Evolutionary conservation across 2,329 filamentous ascomycete species (phyloP).

Genomic region (Eutypa lata): DNA sequence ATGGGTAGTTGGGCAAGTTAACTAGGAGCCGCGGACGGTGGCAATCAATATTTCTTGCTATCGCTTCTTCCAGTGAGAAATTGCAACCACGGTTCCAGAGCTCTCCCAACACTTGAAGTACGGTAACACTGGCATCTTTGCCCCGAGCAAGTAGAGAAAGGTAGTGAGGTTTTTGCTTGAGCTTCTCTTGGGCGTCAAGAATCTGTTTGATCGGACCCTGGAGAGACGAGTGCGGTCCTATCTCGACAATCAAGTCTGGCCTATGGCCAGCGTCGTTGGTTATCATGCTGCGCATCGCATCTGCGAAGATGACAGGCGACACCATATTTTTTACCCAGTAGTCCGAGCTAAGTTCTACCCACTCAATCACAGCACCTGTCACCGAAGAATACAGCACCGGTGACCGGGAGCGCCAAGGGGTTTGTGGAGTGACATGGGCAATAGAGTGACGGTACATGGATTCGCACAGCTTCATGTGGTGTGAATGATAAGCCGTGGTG

Average conservation of each 20-base stretch:
- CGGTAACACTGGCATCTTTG: conserved; percentile 11
- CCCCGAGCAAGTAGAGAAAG: conserved; percentile 14
- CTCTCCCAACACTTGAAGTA: conserved; percentile 13
- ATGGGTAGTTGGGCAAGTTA: conserved; percentile 50
- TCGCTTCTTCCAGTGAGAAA: conserved; percentile 16
- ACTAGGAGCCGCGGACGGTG: conserved; percentile 28
- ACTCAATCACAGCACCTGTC: conserved; percentile 12
- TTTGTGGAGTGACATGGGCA: conserved; percentile 12
- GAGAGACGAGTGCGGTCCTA: conserved; percentile 21
- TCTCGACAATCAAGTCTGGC: conserved; percentile 17
- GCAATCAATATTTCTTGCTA: conserved; percentile 14
- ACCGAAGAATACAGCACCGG: conserved; percentile 22
- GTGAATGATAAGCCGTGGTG: conserved; percentile 26
- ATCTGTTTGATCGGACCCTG: conserved; percentile 23
- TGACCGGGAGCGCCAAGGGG: conserved; percentile 7
- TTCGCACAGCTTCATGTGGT: conserved; percentile 30
- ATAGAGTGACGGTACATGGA: conserved; percentile 21
- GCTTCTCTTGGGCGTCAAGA: conserved; percentile 13
- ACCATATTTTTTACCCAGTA: conserved; percentile 25
- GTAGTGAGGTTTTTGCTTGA: conserved; percentile 11
- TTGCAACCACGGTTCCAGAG: conserved; percentile 16
- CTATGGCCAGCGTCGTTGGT: conserved; percentile 5
- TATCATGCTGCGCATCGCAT: conserved; percentile 15
- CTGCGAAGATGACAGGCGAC: conserved; percentile 18
- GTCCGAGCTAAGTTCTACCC: conserved; percentile 12